Base-by-base conservation (phyloP, 495 filamentous ascomycete genomes). In the Talaromyces nanjingensis region DNA sequence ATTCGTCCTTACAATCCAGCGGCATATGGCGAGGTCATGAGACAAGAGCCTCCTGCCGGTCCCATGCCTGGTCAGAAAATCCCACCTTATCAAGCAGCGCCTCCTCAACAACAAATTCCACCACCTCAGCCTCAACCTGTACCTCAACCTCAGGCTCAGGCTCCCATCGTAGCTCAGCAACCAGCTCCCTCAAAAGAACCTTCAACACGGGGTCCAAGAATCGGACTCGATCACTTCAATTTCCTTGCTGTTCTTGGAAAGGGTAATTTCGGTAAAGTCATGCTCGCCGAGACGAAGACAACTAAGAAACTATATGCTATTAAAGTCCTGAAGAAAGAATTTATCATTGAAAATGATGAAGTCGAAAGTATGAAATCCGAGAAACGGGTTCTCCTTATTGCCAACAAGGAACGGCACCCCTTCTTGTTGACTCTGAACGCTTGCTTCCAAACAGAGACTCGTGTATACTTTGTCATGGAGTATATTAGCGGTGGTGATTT, bases 391-490 rank as follows among this genome's bases (percentile, higher is more conserved):
- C 93, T 98, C 77, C 76, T 99, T 69, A 87, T 99, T 73, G 94
- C 94, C 20, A 99, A 99, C 77, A 96, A 96, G 74, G 94, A 98
- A 70, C 89, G 91, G 3, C 94, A 99, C 72, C 94, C 94, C 0
- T 99, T 99, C 85, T 79, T 99, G 65, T 85, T 96, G 42, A 98
- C 90, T 71, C 79, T 99, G 53, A 93, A 98, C 70, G 96, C 94
- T 63, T 99, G 96, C 81, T 99, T 99, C 85, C 94, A 99, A 78
- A 99, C 94, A 0, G 94, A 99, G 75, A 99, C 94, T 12, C 81
- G 94, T 68, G 92, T 99, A 16, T 99, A 99, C 79, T 99, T 99
- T 71, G 94, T 99, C 68, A 98, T 98, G 93, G 96, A 99, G 77
- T 99, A 99, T 73, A 93, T 99, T 67, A 97, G 93, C 70, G 94